A percentile compares a stretch with the other conserved stretches of the same genome.
Evolutionary conservation across 345 rosid genomes (phyloP).

Genomic region (Corymbia maculata): DNA sequence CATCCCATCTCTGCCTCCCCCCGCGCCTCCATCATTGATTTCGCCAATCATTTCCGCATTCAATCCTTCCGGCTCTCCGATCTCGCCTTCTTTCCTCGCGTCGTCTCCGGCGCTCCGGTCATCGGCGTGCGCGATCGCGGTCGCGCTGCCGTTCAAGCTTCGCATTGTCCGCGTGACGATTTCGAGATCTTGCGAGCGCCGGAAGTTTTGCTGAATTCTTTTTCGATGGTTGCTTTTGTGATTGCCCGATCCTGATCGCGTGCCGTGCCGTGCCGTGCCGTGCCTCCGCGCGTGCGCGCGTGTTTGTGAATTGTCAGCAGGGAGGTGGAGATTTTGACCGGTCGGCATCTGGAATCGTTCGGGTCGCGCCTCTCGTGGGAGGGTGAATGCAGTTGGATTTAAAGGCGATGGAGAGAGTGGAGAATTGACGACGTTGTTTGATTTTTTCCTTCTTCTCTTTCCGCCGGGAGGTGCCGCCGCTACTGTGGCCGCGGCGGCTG

Average conservation of each 20-base stretch:
- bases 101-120: background rate
- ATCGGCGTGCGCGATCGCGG: background rate
- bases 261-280: background rate
- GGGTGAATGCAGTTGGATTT: background rate
- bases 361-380: background rate
- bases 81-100: background rate
- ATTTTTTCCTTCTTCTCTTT: background rate
- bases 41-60: background rate
- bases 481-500: background rate
- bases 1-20: background rate
- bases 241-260: background rate
- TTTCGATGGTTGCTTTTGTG: background rate
- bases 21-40: background rate
- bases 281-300: background rate
- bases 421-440: background rate
- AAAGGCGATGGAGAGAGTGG: background rate
- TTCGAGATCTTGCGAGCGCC: background rate
- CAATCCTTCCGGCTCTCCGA: background rate
- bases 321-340: background rate
- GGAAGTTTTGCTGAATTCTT: background rate
- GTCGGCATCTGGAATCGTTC: background rate
- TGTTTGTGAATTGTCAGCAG: background rate
- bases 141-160: background rate
- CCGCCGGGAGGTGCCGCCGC: background rate
- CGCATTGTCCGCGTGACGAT: background rate